These are phyloP conservation scores for Hymenochaete sp. DNA, from an alignment of 1,284 basidiomycete genomes.

Conservation along the genomic window DNA sequence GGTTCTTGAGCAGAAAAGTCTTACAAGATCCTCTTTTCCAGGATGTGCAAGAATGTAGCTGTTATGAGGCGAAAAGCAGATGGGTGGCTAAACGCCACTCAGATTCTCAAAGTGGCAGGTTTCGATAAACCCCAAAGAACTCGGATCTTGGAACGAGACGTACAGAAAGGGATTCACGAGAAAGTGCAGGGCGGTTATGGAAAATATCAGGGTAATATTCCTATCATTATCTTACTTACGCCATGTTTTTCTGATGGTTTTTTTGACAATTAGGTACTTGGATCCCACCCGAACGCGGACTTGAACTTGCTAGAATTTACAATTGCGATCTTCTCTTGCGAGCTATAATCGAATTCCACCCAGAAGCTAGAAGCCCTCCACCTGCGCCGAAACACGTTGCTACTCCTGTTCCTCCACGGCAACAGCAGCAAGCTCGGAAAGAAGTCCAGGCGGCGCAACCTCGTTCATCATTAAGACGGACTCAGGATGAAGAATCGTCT, in stretches of 20 bases:
- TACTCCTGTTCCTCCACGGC: slow-evolving; percentile 45
- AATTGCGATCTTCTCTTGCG: slow-evolving; percentile 85
- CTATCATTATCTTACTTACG: background rate
- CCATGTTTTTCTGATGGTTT: background rate
- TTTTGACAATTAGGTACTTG: slow-evolving; percentile 72
- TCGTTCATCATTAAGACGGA: no score
- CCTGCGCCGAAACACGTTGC: slow-evolving; percentile 94
- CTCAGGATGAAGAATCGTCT: slow-evolving; percentile 52
- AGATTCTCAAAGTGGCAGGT: slow-evolving; percentile 98
- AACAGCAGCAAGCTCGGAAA: slow-evolving; percentile 41
- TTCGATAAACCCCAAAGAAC: slow-evolving; percentile 99
- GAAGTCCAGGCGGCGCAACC: no score
- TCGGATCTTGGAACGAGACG: slow-evolving; percentile 92
- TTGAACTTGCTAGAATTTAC: slow-evolving; percentile 86
- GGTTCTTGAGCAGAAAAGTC: slow-evolving; percentile 27
- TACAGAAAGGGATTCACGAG: slow-evolving; percentile 98
- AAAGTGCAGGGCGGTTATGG: slow-evolving; percentile 99
- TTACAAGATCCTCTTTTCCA: slow-evolving; percentile 29
- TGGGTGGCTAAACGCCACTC: slow-evolving; percentile 98
- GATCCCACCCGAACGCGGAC: slow-evolving; percentile 92
- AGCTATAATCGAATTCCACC: slow-evolving; percentile 92
- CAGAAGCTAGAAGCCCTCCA: slow-evolving; percentile 88
- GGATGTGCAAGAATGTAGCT: slow-evolving; percentile 92
- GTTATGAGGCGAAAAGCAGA: slow-evolving; percentile 96
- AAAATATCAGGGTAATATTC: slow-evolving; percentile 93